Base-by-base conservation (phyloP, 345 rosid genomes). In the Iberis pinnata region DNA sequence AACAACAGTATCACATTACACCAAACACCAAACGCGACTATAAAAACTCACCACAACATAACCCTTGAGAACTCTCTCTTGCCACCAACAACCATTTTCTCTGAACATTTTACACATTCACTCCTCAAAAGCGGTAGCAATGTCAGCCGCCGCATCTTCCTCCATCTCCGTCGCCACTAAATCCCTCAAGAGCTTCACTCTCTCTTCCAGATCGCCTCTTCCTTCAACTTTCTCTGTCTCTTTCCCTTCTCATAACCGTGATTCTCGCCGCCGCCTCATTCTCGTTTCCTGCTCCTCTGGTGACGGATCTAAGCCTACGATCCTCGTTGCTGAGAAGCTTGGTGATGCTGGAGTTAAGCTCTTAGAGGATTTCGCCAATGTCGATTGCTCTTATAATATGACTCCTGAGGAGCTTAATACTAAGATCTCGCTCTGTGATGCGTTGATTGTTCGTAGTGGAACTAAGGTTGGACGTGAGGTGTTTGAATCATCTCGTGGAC, bases 381-480 rank as follows among this genome's bases (percentile, higher is more conserved):
- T 86, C 15, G 95, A 83, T 63, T 86, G 90, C 57, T 60, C 86
- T 0, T 86, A 80, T 70, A 83, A 82, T 60, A 64, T 86, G 58
- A 60, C 78, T 4, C 90, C 88, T 1, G 90, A 86, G 70, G 90
- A 86, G 77, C 85, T 86, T 11, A 71, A 79, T 69, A 75, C 90
- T 20, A 86, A 86, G 90, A 86, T 82, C 83, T 83, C 95, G 9
- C 85, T 82, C 29, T 78, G 83, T 52, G 95, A 86, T 15, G 90
- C 95, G 43, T 49, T 86, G 58, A 80, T 86, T 58, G 95, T 86
- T 7, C 67, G 95, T 19, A 86, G 90, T 17, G 90, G 78, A 5
- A 86, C 95, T 12, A 86, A 80, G 53, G 95, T 86, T 12, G 68
- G 46, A 2, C 83, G 95, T 18, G 82, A 82, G 36, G 86, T 86